Base-by-base conservation (phyloP, 306 rosid genomes). In the Aeschynomene evenia region DNA sequence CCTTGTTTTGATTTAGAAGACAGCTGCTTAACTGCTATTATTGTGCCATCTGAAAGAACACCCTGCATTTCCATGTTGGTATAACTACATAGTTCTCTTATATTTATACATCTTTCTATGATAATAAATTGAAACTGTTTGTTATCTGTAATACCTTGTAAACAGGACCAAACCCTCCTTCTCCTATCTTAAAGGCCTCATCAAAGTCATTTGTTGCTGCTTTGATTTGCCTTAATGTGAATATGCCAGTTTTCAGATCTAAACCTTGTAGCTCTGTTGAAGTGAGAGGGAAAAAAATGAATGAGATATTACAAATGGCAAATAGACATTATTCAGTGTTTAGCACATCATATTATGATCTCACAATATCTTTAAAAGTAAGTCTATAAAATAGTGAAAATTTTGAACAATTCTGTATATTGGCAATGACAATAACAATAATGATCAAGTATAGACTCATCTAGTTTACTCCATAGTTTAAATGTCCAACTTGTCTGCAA, bases 131-230 rank as follows among this genome's bases (percentile, higher is more conserved):
- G 13, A 45, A 59, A 50, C 3, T 50, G 43, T 24, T 13, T 9
- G 19, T 34, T n/a, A 36, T 18, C 6, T 2, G 7, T 6, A 66
- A 63, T 89, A 87, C 92, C 90, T 87, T 89, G 78, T 72, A 86
- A 58, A 89, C 92, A 21, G 84, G 75, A 54, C 96, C 96, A 77
- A 89, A 89, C 15, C 89, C 96, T 34, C 96, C 92, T 77, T 89
- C 92, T 20, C 90, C 92, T 58, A 89, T 85, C 78, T 89, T 89
- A 49, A 56, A 69, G 29, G 77, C 49, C 22, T 31, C 34, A 42
- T 85, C 90, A 60, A 89, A 89, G 70, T 89, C 79, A 37, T 59
- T 70, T 12, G 90, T 87, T 61, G 96, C 92, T 18, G 78, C 83
- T 81, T 62, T 83, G 20, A 89, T 73, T 81, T 87, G 87, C 34